These are phyloP conservation scores for Aureobasidium sp. DNA, from an alignment of 2,329 filamentous ascomycete species.

Conservation along the genomic window DNA sequence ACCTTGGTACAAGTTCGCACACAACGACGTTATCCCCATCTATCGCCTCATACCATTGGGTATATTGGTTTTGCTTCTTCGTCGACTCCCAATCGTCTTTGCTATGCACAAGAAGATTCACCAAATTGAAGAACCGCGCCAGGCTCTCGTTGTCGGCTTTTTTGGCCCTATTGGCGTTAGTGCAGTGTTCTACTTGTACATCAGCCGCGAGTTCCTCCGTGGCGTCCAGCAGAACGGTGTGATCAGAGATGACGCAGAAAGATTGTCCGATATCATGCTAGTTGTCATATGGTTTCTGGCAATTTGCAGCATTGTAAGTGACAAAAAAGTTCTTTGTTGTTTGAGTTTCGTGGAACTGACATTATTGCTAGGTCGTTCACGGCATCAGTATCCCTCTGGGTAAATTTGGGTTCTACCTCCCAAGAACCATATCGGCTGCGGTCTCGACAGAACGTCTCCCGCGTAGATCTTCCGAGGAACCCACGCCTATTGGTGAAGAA, in stretches of 20 bases:
- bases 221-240: slow-evolving; percentile 50
- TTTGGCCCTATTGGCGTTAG: slow-evolving; percentile 90
- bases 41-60: slow-evolving; percentile 66
- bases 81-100: slow-evolving; percentile 69
- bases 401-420: slow-evolving; percentile 55
- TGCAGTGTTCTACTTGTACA: slow-evolving; percentile 81
- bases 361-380: slow-evolving; percentile 55
- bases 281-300: slow-evolving; percentile 81
- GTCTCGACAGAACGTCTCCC: slow-evolving; percentile 34
- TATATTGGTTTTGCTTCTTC: slow-evolving; percentile 65
- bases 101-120: slow-evolving; percentile 66
- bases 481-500: slow-evolving; percentile 16
- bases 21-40: slow-evolving; percentile 62
- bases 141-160: slow-evolving; percentile 82
- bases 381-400: slow-evolving; percentile 72
- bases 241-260: slow-evolving; percentile 55
- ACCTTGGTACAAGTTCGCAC: slow-evolving; percentile 65
- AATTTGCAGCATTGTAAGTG: slow-evolving; percentile 70
- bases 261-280: slow-evolving; percentile 56
- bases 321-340: background rate
- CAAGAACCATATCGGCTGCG: slow-evolving; percentile 51
- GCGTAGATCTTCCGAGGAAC: slow-evolving; percentile 18
- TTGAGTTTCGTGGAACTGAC: background rate
- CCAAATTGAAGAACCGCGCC: slow-evolving; percentile 65
- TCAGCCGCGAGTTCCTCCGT: slow-evolving; percentile 66